Base-by-base conservation (phyloP, 306 rosid species). In the Prunus mongolica region DNA sequence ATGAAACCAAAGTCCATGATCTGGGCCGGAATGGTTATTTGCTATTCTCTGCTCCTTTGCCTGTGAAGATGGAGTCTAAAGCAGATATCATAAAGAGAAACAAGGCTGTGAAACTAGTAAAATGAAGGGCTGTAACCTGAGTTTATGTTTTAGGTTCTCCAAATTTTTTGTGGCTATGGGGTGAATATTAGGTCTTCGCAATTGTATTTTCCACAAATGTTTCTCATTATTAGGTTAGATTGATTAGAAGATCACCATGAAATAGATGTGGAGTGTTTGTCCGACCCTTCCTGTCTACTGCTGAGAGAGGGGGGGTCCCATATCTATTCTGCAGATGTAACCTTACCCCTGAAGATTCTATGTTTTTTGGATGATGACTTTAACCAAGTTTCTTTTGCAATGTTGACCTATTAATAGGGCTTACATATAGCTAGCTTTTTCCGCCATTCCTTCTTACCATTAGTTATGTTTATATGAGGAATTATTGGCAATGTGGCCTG, bases 61-160 rank as follows among this genome's bases (percentile, higher is more conserved):
- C 97, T 20, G 71, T 89, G 67, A 88, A 86, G 79, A 96, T 96
- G 99, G 99, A 91, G 82, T 78, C 86, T 45, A 88, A 86, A 77
- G 82, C 73, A 52, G 97, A 82, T 41, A 75, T 65, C 77, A 65
- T 73, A 73, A 88, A 77, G 75, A 77, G 82, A 78, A 85, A 84
- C 75, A 86, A 81, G 75, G 86, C 84, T 52, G 80, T 83, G 82
- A 82, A 84, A 81, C 78, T 88, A 74, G 64, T 79, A 68, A 68
- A 79, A 28, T 88, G 82, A 87, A 55, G 44, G 51, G 67, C 63
- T 41, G 32, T 66, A 3, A 30, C 32, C 58, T 27, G 72, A 15
- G 65, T n/a, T 73, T 69, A 34, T 65, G 57, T 7, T 74, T 46
- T 57, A 15, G 67, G 70, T 68, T 58, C 71, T 75, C 62, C 70